Conservation (phyloP, 1,139 yeast species). For the Petasospora rhodanensis region DNA sequence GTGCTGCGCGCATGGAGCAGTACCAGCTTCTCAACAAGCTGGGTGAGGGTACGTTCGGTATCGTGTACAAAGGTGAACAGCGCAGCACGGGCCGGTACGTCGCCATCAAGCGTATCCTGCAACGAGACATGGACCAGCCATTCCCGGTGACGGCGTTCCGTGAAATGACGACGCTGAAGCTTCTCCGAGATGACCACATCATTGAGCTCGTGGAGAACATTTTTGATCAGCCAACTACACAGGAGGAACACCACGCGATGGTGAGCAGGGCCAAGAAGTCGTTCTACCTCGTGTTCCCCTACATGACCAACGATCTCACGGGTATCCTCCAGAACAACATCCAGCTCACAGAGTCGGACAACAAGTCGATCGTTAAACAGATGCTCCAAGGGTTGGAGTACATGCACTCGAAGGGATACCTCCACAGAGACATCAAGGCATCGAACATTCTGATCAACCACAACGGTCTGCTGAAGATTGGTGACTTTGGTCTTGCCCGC, state of each 20-base stretch:
- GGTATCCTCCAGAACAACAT: constrained; percentile 86
- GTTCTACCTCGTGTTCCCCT: constrained; percentile 88
- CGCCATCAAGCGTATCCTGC: constrained; percentile 79
- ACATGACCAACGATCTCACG: constrained; percentile 89
- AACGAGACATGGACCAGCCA: constrained; percentile 84
- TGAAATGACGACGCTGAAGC: constrained; percentile 81
- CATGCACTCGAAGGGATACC: constrained; percentile 62
- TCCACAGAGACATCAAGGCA: constrained; percentile 93
- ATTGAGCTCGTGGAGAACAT: constrained; percentile 81
- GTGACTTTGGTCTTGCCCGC: constrained; percentile 93
- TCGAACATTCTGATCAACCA: constrained; percentile 83
- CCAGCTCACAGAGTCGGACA: constrained; percentile 47
- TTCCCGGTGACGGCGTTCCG: constrained; percentile 95
- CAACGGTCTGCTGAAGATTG: constrained; percentile 74
- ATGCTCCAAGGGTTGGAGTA: constrained; percentile 75
- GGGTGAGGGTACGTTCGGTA: constrained; percentile 94
- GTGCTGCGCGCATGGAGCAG: constrained; percentile 25
- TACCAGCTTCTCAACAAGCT: constrained; percentile 61
- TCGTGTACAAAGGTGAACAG: constrained; percentile 70
- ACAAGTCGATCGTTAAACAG: constrained; percentile 82
- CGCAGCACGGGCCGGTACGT: constrained; percentile 48
- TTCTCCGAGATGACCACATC: constrained; percentile 64
- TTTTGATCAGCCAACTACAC: constrained; percentile 13
- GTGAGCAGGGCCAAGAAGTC: constrained; percentile 28
- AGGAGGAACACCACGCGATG: constrained; percentile 9